Base-by-base conservation (phyloP, 176 grass and related monocot genomes). In the maize (Zea mays) region DNA sequence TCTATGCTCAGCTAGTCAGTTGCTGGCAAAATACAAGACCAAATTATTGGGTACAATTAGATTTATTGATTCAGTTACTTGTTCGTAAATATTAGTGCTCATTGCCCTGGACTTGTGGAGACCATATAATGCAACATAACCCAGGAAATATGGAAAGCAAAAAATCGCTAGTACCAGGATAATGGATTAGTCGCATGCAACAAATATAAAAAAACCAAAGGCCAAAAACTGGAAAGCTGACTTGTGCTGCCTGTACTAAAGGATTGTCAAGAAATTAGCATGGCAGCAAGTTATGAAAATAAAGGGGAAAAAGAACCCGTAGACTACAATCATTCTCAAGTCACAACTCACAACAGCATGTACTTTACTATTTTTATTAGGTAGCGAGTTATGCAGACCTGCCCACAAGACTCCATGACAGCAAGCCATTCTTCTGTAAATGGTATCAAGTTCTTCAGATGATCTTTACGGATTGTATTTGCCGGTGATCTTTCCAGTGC, bases 351-450 rank as follows among this genome's bases (percentile, higher is more conserved):
- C 11, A 16, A 41, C 38, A 82, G 65, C 13, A 39, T 21, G 17
- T 51, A 65, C 27, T 62, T 57, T 21, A 58, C 55, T 58, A 21
- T 8, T 58, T 58, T 10, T 20, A 58, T 79, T 64, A 77, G 50
- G 5, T 62, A 77, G 34, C 34, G 36, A 76, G 65, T 79, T 78
- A 44, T 76, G 70, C 77, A 86, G 54, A 98, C 95, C 91, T 94
- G 87, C 45, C 91, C 95, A 68, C 80, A 86, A 70, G 83, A 61
- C 62, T 94, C 95, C 58, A 94, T 82, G 21, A 76, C 78, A 75
- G 89, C 91, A 79, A 98, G 51, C 91, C 95, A 97, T 81, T 97
- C 95, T 83, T 97, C 91, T 21, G 89, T 83, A 85, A 98, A 98
- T 6, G 87, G 91, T 62, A 81, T 60, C 56, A 92, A 79, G 80